Evolutionary conservation across 176 grass and related monocot species (phyloP).

Genomic region (Hordeum marinum): DNA sequence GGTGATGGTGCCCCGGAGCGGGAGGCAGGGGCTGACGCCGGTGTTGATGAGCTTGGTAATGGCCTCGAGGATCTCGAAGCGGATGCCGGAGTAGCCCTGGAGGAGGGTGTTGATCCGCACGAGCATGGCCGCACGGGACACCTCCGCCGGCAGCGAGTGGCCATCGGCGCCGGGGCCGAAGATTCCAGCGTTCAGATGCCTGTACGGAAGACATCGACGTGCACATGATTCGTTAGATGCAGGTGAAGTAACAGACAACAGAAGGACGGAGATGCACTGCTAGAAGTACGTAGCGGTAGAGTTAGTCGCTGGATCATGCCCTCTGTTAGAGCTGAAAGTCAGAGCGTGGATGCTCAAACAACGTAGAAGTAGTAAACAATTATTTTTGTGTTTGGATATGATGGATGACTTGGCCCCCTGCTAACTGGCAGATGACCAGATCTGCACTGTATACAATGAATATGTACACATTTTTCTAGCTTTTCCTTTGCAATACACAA

Average conservation of each 20-base stretch:
- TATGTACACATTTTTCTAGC: not conserved
- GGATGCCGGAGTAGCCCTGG: constrained; percentile 85
- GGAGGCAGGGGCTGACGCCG: constrained; percentile 68
- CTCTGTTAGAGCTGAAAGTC: not conserved
- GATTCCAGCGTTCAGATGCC: constrained; percentile 77
- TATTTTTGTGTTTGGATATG: not conserved
- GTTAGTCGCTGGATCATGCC: not conserved
- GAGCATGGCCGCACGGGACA: constrained; percentile 64
- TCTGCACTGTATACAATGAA: not conserved
- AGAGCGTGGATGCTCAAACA: not conserved
- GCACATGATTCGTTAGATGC: constrained; percentile 24
- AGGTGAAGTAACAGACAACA: not conserved
- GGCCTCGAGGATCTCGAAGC: constrained; percentile 83
- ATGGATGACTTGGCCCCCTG: too few species aligned
- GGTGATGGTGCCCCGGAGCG: constrained; percentile 78
- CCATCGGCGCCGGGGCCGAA: constrained; percentile 55
- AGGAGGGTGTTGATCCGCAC: constrained; percentile 88
- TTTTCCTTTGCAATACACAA: not conserved
- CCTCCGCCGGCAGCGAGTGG: constrained; percentile 56
- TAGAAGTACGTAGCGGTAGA: not conserved
- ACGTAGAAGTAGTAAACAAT: not conserved
- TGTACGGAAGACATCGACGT: not conserved
- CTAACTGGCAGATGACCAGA: not conserved
- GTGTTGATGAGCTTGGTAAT: constrained; percentile 68
- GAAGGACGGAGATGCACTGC: not conserved